Evolutionary conservation across 1,284 basidiomycete species (phyloP), one percentile per base, ranked within the genome.

Genomic region (Apiotrichum akiyoshidainum): DNA sequence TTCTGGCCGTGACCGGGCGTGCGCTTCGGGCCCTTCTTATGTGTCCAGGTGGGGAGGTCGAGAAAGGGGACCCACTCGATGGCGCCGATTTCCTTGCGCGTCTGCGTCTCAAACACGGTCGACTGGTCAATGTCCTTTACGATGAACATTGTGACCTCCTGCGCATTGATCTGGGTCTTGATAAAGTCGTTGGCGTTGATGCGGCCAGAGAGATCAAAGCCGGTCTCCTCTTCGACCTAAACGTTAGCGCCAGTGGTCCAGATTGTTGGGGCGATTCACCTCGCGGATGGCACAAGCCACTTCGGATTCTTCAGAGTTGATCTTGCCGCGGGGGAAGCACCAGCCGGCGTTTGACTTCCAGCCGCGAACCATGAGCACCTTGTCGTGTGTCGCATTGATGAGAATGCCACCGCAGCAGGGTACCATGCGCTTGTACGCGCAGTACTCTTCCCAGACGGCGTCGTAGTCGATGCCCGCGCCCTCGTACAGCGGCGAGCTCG

Each of bases 261-360:
- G 13, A 10, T 26, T 5, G 4, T 12, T 16, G 5, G 7, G 26
- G 26, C 4, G 26, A 31, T 31, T 60, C 64, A 94, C 93, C 82
- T 98, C 94, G 72, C 94, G 85, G 59, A 90, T 83, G 8, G 94
- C 94, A 78, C 94, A 96, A 66, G 83, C 83, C 64, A 86, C 82
- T 65, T 88, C 83, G 45, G 87, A 85, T 78, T 98, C 93, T 62
- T 88, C 84, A 75, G 95, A 88, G 70, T 99, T 99, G 77, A 99
- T 99, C 80, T 99, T 99, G 53, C 96, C 96, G 75, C 96, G 92
- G 1, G 96, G 96, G 77, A 99, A 99, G 33, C 92, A 90, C 96
- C 96, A 99, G 6, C 92, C 90, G 7, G 95, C 89, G 26, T 88
- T 91, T 22, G 90, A 86, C 78, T 97, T 97, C 92, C 92, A 99